Conservation (phyloP, 2,329 filamentous ascomycete species). For the Massarina eburnea region DNA sequence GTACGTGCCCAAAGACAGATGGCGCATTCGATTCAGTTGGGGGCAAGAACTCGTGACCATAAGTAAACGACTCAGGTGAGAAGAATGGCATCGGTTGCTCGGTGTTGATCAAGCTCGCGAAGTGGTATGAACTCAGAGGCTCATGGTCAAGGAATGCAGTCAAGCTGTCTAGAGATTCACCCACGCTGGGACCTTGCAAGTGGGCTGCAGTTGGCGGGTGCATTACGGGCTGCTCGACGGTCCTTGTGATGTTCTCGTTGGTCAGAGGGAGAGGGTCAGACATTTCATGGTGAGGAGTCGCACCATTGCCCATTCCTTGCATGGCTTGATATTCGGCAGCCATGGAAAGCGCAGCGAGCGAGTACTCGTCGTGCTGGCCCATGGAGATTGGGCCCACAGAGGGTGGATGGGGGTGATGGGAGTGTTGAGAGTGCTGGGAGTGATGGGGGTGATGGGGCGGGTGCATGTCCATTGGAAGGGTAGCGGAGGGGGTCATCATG, state of each 20-base stretch:
- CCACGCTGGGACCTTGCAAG: constrained; percentile 21
- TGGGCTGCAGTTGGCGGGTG: constrained; percentile 6
- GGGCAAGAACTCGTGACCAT: constrained; percentile 28
- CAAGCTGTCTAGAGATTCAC: constrained; percentile 41
- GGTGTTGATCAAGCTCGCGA: constrained; percentile 42
- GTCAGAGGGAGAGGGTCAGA: constrained; percentile 15
- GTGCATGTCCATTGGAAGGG: constrained; percentile 20
- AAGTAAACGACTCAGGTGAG: constrained; percentile 42
- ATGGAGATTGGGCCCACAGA: constrained; percentile 17
- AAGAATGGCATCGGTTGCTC: constrained; percentile 48
- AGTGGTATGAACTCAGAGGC: constrained; percentile 42
- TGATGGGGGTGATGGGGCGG: constrained; percentile 14
- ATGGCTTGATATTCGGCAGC: constrained; percentile 46
- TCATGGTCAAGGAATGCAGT: constrained; percentile 44
- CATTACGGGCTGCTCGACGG: constrained; percentile 14
- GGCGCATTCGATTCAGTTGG: constrained; percentile 9
- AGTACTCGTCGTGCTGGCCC: constrained; percentile 32
- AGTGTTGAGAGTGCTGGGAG: constrained; percentile 11
- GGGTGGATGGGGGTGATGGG: constrained; percentile 12
- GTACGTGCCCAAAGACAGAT: constrained; percentile 14
- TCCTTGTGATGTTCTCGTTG: constrained; percentile 12
- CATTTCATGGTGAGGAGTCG: constrained; percentile 13
- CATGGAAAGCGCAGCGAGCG: constrained; percentile 45
- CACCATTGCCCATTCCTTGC: constrained; percentile 27
- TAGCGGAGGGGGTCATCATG: constrained; percentile 25